Percentiles rank a stretch among this genome's conserved stretches.
Evolutionary conservation across 495 filamentous ascomycete genomes (phyloP).

Genomic region (Aspergillus affinis): DNA sequence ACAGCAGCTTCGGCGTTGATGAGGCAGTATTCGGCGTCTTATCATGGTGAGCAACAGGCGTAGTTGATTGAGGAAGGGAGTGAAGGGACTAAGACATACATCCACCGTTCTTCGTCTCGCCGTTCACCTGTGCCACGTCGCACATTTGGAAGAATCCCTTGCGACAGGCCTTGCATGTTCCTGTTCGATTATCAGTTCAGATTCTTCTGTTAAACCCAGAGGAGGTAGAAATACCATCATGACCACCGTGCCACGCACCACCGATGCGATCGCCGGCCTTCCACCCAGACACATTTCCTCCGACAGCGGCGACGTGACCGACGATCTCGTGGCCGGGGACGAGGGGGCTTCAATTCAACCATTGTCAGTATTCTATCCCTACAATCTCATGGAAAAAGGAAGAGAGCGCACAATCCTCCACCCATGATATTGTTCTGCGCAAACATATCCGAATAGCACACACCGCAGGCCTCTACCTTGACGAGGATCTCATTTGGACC

Average conservation of each 20-base stretch:
- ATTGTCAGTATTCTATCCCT: neutral
- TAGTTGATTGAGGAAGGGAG: neutral
- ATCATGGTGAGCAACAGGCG: neutral
- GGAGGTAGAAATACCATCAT: conserved; percentile 27
- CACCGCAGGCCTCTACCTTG: conserved; percentile 54
- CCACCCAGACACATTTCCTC: conserved; percentile 42
- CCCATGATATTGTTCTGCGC: conserved; percentile 37
- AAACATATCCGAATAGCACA: conserved; percentile 49
- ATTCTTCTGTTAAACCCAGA: neutral
- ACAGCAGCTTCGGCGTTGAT: conserved; percentile 64
- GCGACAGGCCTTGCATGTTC: conserved; percentile 46
- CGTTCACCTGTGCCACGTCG: conserved; percentile 49
- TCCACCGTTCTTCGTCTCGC: conserved; percentile 51
- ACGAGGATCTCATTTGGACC: conserved; percentile 45
- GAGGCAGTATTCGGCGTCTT: conserved; percentile 61
- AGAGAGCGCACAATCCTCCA: conserved; percentile 36
- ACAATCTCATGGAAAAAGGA: neutral
- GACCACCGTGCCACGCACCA: conserved; percentile 57
- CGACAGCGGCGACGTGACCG: conserved; percentile 51
- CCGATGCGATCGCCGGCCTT: conserved; percentile 51
- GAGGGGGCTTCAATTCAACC: conserved; percentile 33
- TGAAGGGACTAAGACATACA: no score
- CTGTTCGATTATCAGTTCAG: conserved; percentile 8
- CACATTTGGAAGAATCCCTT: conserved; percentile 57
- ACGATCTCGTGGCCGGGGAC: conserved; percentile 57